phyloP scores from a whole-genome alignment of 331 rosid species.

The Phaseolus coccineus region DNA sequence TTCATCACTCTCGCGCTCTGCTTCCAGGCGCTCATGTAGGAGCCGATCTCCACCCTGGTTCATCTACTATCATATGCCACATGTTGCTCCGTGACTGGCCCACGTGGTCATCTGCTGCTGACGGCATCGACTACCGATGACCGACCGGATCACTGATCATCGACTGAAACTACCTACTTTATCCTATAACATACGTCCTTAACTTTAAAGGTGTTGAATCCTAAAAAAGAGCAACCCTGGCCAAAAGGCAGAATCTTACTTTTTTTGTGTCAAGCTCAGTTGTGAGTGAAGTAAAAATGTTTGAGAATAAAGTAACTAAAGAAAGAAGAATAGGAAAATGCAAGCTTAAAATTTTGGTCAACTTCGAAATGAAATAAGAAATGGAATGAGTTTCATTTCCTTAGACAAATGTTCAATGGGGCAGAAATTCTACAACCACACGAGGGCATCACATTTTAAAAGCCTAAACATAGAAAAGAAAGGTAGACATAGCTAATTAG shows the following conservation, averaged over 20 bases:
- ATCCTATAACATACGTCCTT: too few species aligned
- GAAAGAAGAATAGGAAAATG: neutral
- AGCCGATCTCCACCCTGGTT: too few species aligned
- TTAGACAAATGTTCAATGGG: constrained; percentile 1
- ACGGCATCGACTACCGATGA: too few species aligned
- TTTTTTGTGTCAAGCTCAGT: neutral
- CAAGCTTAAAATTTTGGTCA: neutral
- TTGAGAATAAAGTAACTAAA: neutral
- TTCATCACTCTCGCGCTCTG: too few species aligned
- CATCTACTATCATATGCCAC: too few species aligned
- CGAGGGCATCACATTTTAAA: neutral
- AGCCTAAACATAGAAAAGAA: constrained; percentile 8
- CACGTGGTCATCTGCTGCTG: too few species aligned
- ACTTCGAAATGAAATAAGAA: constrained; percentile 2
- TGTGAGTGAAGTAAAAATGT: neutral
- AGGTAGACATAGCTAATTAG: neutral
- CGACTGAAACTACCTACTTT: too few species aligned
- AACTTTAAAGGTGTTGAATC: neutral
- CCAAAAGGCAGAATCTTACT: neutral
- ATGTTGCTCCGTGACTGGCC: too few species aligned
- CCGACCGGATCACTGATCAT: too few species aligned
- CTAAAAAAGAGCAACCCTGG: neutral
- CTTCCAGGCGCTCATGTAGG: too few species aligned
- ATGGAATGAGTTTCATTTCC: constrained; percentile 4
- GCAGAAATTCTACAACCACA: constrained; percentile 9